Conservation (phyloP, 164 flowering plant genomes). For the Tetrastigma voinierianum region DNA sequence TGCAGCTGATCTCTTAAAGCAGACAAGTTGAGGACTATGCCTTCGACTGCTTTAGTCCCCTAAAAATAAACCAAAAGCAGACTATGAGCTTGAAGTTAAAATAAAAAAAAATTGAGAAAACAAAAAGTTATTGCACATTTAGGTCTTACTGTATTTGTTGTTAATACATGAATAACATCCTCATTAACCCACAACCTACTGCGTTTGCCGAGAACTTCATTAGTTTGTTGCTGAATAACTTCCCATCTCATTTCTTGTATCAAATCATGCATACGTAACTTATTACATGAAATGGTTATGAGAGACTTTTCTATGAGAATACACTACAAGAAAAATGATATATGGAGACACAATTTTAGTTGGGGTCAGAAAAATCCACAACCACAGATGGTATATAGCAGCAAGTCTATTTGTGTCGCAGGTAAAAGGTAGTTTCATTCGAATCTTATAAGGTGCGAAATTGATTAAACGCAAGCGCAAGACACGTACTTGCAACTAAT, state of each 20-base stretch:
- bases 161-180: constrained; percentile 7
- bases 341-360: too few species aligned
- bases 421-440: too few species aligned
- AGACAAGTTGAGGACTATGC: constrained; percentile 3
- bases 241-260: constrained; percentile 1
- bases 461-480: too few species aligned
- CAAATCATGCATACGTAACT: constrained; percentile 6
- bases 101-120: neutral
- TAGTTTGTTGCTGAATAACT: neutral
- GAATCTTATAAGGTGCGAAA: too few species aligned
- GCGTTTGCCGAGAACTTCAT: neutral
- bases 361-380: too few species aligned
- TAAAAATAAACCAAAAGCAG: neutral
- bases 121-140: neutral
- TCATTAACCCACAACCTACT: constrained; percentile 5
- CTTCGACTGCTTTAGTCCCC: constrained; percentile 18
- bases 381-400: too few species aligned
- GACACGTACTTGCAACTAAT: too few species aligned
- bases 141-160: constrained; percentile 14
- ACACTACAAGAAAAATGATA: too few species aligned
- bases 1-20: neutral
- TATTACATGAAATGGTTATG: neutral
- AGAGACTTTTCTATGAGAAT: neutral
- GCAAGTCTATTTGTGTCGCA: too few species aligned
- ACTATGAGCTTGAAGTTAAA: neutral